Percentiles rank a stretch among this genome's conserved stretches.
phyloP scores from a whole-genome alignment of 2,329 filamentous ascomycete genomes.

The Exophiala alcalophila region DNA sequence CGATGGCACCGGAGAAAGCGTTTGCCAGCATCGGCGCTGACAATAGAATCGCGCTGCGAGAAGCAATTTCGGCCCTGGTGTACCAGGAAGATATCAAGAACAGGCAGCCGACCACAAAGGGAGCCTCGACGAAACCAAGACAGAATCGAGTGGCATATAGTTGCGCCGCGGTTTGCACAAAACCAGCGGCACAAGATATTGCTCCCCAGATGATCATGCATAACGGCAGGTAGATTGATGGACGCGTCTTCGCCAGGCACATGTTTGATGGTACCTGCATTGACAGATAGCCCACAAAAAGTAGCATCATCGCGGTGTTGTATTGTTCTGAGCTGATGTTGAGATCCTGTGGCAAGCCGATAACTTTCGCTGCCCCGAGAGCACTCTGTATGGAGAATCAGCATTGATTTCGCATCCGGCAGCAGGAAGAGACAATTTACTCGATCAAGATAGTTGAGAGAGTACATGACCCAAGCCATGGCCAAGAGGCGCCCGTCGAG shows the following conservation, averaged over 20 bases:
- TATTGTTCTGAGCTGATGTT: constrained; percentile 22
- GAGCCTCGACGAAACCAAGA: constrained; percentile 48
- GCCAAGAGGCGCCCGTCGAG: constrained; percentile 10
- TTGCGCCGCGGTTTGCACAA: constrained; percentile 1
- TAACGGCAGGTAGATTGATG: constrained; percentile 11
- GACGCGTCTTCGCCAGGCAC: constrained; percentile 33
- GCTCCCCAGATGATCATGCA: constrained; percentile 9
- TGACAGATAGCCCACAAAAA: constrained; percentile 61
- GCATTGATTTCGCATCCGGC: background rate
- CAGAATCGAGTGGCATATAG: constrained; percentile 36
- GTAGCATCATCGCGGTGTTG: constrained; percentile 44
- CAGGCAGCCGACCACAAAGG: constrained; percentile 54
- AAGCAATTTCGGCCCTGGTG: constrained; percentile 39
- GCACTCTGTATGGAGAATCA: constrained; percentile 51
- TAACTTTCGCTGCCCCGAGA: constrained; percentile 54
- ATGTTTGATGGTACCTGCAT: constrained; percentile 46
- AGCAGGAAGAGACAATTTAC: background rate
- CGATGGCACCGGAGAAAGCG: constrained; percentile 34
- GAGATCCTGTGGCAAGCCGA: constrained; percentile 49
- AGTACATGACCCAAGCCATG: constrained; percentile 14
- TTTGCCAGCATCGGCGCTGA: constrained; percentile 59
- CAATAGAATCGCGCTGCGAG: constrained; percentile 55
- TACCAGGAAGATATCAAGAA: constrained; percentile 63
- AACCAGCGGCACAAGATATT: constrained; percentile 6
- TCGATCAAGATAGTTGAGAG: constrained; percentile 58